Evolutionary conservation across 2,329 filamentous ascomycete species (phyloP).

Genomic region (Ceratocystis cacaofunesta): DNA sequence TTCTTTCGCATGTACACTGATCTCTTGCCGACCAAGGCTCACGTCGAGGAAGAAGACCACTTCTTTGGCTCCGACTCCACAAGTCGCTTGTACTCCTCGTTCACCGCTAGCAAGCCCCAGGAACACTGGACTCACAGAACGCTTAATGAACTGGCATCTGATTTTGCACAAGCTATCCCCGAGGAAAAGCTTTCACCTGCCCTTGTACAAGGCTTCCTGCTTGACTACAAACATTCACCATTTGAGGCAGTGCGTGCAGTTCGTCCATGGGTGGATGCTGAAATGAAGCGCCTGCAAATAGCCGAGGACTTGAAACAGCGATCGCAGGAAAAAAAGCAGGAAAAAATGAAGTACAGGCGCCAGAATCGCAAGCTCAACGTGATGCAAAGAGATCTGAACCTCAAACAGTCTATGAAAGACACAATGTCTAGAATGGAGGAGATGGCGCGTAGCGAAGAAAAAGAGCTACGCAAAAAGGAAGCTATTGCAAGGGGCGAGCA

Average conservation of each 20-base stretch:
- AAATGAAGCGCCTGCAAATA: constrained; percentile 7
- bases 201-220: constrained; percentile 49
- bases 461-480: neutral
- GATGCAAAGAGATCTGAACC: constrained; percentile 7
- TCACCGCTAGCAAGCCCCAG: neutral
- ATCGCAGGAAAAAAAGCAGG: neutral
- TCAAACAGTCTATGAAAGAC: constrained; percentile 13
- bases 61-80: constrained; percentile 7
- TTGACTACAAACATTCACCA: constrained; percentile 47
- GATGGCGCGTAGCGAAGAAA: constrained; percentile 2
- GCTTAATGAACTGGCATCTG: constrained; percentile 7
- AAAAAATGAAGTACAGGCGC: neutral
- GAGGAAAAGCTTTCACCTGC: constrained; percentile 41
- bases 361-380: constrained; percentile 5
- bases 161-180: constrained; percentile 41
- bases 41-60: constrained; percentile 4
- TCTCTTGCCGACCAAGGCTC: neutral
- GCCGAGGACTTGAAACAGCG: constrained; percentile 3
- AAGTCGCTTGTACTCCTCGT: neutral
- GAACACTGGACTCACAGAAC: constrained; percentile 6
- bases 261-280: constrained; percentile 11
- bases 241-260: constrained; percentile 38
- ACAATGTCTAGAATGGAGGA: neutral
- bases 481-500: neutral
- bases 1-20: constrained; percentile 43